phyloP scores from a whole-genome alignment of 108 stramenopile species.

The Nitzschia sp. region DNA sequence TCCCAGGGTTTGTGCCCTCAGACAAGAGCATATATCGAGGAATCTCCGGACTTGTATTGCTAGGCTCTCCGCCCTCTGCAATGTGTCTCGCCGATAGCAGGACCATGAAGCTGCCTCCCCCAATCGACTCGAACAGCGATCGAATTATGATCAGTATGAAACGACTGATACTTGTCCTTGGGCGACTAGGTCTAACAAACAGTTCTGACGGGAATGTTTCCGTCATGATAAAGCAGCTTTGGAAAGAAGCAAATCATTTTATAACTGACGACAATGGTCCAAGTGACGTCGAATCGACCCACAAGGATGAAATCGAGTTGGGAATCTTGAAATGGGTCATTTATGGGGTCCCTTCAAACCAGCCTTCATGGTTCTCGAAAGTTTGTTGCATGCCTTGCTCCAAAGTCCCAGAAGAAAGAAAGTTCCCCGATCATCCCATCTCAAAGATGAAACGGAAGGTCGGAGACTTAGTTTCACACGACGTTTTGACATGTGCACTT shows the following conservation, averaged over 20 bases:
- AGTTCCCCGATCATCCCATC: constrained; percentile 43
- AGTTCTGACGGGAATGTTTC: constrained; percentile 25
- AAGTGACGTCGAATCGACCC: constrained; percentile 39
- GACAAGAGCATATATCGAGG: constrained; percentile 73
- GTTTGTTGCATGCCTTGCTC: constrained; percentile 73
- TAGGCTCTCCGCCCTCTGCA: constrained; percentile 72
- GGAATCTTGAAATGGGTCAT: constrained; percentile 76
- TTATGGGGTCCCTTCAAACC: constrained; percentile 71
- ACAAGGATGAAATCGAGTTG: constrained; percentile 61
- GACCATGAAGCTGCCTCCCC: constrained; percentile 67
- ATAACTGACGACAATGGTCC: constrained; percentile 1
- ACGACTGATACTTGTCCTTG: constrained; percentile 55
- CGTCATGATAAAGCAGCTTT: constrained; percentile 45
- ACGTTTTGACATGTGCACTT: constrained; percentile 59
- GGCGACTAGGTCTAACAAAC: constrained; percentile 37
- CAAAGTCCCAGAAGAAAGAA: constrained; percentile 4
- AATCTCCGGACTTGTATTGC: constrained; percentile 55
- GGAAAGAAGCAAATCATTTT: constrained; percentile 48
- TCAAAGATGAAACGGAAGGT: constrained; percentile 52
- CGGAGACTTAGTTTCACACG: constrained; percentile 79
- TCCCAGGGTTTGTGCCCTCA: constrained; percentile 76
- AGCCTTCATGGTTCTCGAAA: constrained; percentile 57
- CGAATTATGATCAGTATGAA: constrained; percentile 66
- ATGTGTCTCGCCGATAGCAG: constrained; percentile 70
- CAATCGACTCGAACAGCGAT: constrained; percentile 56